Percentiles rank a stretch among this genome's conserved stretches.
These are phyloP conservation scores for Gonapodya sp. DNA, from an alignment of 192 early-diverging fungal species.

Conservation along the genomic window DNA sequence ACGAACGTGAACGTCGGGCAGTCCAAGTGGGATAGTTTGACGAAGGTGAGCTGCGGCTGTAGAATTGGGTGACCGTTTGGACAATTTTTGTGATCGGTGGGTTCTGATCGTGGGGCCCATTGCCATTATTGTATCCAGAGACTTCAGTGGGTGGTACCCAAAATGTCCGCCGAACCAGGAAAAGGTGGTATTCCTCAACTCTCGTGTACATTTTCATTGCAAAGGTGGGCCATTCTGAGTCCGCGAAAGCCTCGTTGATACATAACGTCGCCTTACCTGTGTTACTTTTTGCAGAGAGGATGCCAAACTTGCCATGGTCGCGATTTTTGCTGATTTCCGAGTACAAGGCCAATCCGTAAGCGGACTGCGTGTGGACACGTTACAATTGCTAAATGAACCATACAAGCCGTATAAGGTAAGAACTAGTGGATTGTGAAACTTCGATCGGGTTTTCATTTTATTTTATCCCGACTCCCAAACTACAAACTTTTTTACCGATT, in stretches of 20 bases:
- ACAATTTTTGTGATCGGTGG: too few species aligned
- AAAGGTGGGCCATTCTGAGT: neutral
- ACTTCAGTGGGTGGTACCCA: neutral
- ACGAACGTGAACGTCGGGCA: neutral
- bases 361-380: slow-evolving; percentile 59
- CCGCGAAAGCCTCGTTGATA: neutral
- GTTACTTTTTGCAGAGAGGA: neutral
- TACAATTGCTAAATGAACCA: slow-evolving; percentile 59
- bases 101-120: too few species aligned
- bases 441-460: too few species aligned
- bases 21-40: neutral
- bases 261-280: neutral
- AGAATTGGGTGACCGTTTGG: too few species aligned
- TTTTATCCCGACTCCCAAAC: slow-evolving; percentile 44
- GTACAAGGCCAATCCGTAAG: neutral
- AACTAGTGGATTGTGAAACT: too few species aligned
- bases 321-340: neutral
- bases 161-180: neutral
- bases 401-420: slow-evolving; percentile 71
- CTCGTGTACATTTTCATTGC: neutral
- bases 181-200: neutral
- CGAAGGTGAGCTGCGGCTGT: neutral
- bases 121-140: too few species aligned
- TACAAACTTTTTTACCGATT: neutral
- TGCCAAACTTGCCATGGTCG: neutral